Percentiles rank a stretch among this genome's conserved stretches.
These are phyloP conservation scores for Zygoascus sp. DNA, from an alignment of 1,139 yeast genomes.

Conservation along the genomic window DNA sequence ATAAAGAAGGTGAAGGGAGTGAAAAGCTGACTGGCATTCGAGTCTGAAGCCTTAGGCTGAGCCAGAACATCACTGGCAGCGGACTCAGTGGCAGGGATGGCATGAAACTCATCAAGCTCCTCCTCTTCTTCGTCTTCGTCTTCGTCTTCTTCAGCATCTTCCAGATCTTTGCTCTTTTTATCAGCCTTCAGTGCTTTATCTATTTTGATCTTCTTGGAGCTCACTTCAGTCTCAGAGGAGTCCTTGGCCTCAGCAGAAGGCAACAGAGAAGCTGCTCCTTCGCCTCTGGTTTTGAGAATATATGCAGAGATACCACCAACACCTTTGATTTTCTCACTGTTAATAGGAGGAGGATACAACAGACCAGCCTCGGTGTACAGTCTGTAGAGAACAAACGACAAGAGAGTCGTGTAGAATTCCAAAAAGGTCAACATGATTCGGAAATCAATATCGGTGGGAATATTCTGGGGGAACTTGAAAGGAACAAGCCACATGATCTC, in stretches of 20 bases:
- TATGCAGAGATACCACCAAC: constrained; percentile 88
- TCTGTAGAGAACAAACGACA: constrained; percentile 82
- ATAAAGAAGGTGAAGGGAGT: constrained; percentile 73
- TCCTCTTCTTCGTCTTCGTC: constrained; percentile 41
- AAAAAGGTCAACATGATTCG: constrained; percentile 94
- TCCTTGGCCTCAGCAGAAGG: constrained; percentile 31
- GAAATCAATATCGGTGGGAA: constrained; percentile 92
- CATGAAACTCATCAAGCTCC: constrained; percentile 67
- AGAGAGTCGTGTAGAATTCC: constrained; percentile 88
- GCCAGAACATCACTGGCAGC: constrained; percentile 69
- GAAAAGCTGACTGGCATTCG: constrained; percentile 61
- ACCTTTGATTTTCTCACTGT: constrained; percentile 66
- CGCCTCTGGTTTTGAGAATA: constrained; percentile 56
- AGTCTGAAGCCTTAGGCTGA: constrained; percentile 67
- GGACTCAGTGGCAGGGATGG: constrained; percentile 49
- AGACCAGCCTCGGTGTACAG: constrained; percentile 80
- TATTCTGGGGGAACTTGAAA: constrained; percentile 91
- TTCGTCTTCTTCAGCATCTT: constrained; percentile 39
- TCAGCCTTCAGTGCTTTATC: constrained; percentile 30
- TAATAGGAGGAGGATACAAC: constrained; percentile 87
- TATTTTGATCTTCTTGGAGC: constrained; percentile 19
- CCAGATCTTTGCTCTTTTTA: constrained; percentile 49
- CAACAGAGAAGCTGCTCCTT: constrained; percentile 31
- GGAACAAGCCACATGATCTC: constrained; percentile 96
- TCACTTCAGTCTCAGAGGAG: constrained; percentile 27